Evolutionary conservation across 2,329 filamentous ascomycete genomes (phyloP).

Genomic region (Botrytis elliptica): DNA sequence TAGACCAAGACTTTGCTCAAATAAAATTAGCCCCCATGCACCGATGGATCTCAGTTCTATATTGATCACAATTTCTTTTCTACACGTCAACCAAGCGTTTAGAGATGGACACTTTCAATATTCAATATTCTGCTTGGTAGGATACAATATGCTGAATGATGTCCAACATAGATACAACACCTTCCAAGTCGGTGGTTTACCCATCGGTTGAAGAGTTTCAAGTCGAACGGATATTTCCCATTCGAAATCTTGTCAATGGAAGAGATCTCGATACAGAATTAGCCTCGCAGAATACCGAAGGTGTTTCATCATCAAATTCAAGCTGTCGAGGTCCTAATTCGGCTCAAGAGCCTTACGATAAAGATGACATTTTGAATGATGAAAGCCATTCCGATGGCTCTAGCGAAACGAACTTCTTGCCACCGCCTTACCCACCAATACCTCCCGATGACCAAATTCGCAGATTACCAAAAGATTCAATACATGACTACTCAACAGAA

Average conservation of each 20-base stretch:
- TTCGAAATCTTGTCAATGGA: constrained; percentile 29
- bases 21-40: not conserved
- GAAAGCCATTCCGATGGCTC: not conserved
- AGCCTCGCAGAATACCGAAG: not conserved
- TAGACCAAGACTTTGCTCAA: not conserved
- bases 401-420: constrained; percentile 18
- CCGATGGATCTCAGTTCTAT: not conserved
- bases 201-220: constrained; percentile 25
- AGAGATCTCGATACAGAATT: not conserved
- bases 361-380: not conserved
- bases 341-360: not conserved
- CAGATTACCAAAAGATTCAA: constrained; percentile 15
- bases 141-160: constrained; percentile 18
- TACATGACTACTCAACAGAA: not conserved
- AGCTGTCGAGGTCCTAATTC: not conserved
- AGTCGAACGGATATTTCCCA: constrained; percentile 33
- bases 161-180: constrained; percentile 15
- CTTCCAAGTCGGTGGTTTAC: constrained; percentile 27
- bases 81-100: not conserved
- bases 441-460: constrained; percentile 26
- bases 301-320: not conserved
- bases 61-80: not conserved
- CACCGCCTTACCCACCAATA: constrained; percentile 27
- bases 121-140: not conserved
- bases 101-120: constrained; percentile 3